phyloP scores from a whole-genome alignment of 352 stramenopile species.

The Globisporangium carolinianum region DNA sequence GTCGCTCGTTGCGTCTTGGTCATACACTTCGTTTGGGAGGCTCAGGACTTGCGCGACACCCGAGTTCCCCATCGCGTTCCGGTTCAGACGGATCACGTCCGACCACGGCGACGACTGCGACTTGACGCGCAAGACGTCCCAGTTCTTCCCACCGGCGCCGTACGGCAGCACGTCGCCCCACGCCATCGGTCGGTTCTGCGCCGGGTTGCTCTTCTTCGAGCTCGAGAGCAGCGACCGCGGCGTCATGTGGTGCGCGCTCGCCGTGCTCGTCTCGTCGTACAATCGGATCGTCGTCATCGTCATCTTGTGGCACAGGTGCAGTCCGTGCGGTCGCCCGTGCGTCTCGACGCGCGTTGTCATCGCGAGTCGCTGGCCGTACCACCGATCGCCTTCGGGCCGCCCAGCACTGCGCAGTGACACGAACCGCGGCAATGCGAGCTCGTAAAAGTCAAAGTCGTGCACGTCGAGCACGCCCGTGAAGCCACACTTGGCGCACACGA shows the following conservation, averaged over 20 bases:
- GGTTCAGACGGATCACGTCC: slow-evolving; percentile 77
- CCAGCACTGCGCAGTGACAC: slow-evolving; percentile 80
- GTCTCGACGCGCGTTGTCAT: slow-evolving; percentile 58
- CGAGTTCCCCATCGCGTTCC: slow-evolving; percentile 86
- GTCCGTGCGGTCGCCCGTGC: slow-evolving; percentile 49
- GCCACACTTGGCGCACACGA: slow-evolving; percentile 70
- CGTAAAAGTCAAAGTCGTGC: slow-evolving; percentile 82
- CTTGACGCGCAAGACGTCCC: slow-evolving; percentile 78
- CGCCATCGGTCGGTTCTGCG: slow-evolving; percentile 69
- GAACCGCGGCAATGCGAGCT: slow-evolving; percentile 75
- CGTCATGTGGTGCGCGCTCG: slow-evolving; percentile 76
- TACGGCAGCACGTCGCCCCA: slow-evolving; percentile 79
- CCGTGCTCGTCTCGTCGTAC: slow-evolving; percentile 83
- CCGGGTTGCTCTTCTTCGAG: slow-evolving; percentile 68
- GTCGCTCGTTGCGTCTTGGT: slow-evolving; percentile 55
- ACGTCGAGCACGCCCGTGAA: slow-evolving; percentile 65
- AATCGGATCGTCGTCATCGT: slow-evolving; percentile 85
- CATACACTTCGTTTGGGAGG: slow-evolving; percentile 57
- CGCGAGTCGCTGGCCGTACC: slow-evolving; percentile 68
- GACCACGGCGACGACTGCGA: slow-evolving; percentile 76
- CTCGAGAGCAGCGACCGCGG: slow-evolving; percentile 67
- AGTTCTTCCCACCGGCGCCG: slow-evolving; percentile 65
- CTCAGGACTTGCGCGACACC: slow-evolving; percentile 83
- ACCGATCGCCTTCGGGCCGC: slow-evolving; percentile 74
- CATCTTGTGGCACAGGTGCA: slow-evolving; percentile 85